phyloP scores from a whole-genome alignment of 2,329 filamentous ascomycete species.

The Phaeophleospora eucalypticola region DNA sequence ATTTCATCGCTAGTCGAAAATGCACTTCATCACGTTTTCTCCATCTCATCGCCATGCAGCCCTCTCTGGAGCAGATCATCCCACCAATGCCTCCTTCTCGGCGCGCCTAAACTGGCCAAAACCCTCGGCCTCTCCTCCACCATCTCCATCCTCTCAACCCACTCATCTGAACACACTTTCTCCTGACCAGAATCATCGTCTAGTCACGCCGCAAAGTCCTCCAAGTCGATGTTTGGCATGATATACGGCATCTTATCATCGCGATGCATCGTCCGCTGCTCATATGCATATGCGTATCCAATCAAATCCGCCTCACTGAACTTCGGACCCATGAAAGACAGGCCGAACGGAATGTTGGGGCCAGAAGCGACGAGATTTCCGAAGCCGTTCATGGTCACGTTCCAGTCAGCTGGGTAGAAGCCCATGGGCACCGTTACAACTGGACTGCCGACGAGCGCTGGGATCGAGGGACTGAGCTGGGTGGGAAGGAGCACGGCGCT shows the following conservation, averaged over 20 bases:
- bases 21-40: background rate
- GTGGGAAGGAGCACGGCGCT: constrained; percentile 62
- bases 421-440: constrained; percentile 62
- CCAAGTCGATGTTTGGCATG: constrained; percentile 46
- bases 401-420: constrained; percentile 48
- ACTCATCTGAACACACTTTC: background rate
- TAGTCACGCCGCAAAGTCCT: constrained; percentile 36
- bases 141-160: background rate
- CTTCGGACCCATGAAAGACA: constrained; percentile 58
- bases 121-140: background rate
- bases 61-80: background rate
- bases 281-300: constrained; percentile 64
- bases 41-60: background rate
- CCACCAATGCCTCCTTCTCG: background rate
- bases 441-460: constrained; percentile 56
- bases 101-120: background rate
- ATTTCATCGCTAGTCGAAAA: too few relatives aligned
- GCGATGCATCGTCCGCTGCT: constrained; percentile 55
- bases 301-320: constrained; percentile 62
- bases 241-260: constrained; percentile 47
- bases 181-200: background rate
- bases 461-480: constrained; percentile 42
- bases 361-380: constrained; percentile 52
- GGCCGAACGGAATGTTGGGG: constrained; percentile 57
- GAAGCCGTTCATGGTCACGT: constrained; percentile 43